Percentiles rank a stretch among this genome's conserved stretches.
Evolutionary conservation across 106 monocot species (phyloP).

Genomic region (Platanthera guangdongensis): DNA sequence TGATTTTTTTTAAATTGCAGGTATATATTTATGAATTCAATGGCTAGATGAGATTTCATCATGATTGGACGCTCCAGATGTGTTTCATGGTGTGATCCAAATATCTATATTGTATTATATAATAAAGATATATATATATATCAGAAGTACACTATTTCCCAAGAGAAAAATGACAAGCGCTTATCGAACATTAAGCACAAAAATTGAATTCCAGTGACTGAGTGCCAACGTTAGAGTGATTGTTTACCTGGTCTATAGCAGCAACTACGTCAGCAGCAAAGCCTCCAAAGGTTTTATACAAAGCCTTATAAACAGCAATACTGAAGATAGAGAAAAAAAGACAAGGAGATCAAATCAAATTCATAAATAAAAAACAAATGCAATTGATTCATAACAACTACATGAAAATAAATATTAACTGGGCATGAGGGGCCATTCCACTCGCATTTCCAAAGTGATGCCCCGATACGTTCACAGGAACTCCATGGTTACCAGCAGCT

Average conservation of each 20-base stretch:
- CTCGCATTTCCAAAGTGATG: constrained; percentile 96
- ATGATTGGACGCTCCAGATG: too few species aligned
- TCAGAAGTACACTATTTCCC: not conserved
- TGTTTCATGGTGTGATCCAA: too few species aligned
- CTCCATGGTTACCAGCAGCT: constrained; percentile 90
- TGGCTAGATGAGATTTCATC: too few species aligned
- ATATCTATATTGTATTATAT: too few species aligned
- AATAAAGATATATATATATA: too few species aligned
- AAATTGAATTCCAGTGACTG: not conserved
- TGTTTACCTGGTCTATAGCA: constrained; percentile 89
- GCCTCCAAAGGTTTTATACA: constrained; percentile 94
- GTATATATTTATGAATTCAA: too few species aligned
- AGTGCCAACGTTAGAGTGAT: not conserved
- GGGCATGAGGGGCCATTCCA: constrained; percentile 99
- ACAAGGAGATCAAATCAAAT: not conserved
- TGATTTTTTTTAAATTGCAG: too few species aligned
- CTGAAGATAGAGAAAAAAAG: constrained; percentile 31
- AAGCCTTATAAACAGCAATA: constrained; percentile 95
- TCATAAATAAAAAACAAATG: not conserved
- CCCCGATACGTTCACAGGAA: constrained; percentile 77
- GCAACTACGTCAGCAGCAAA: constrained; percentile 98
- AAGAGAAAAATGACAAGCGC: not conserved
- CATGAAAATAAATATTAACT: constrained; percentile 41
- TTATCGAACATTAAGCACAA: not conserved
- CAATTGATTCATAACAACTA: not conserved